Percentiles rank a stretch among this genome's conserved stretches.
These are phyloP conservation scores for Fusarium gaditjirri DNA, from an alignment of 2,329 filamentous ascomycete species.

Conservation along the genomic window DNA sequence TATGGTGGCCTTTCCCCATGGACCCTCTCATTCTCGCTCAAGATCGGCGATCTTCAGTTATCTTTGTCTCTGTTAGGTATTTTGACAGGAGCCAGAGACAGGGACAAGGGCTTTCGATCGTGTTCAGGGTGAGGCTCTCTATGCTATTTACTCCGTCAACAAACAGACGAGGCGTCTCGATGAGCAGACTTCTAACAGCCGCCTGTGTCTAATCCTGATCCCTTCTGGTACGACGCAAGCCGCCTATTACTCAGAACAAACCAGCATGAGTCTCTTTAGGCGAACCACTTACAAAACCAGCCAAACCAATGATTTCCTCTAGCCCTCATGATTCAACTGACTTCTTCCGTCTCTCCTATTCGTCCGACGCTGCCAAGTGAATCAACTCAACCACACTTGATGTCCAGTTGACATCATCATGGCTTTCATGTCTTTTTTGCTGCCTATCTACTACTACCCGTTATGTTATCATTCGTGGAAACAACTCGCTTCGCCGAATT, in stretches of 20 bases:
- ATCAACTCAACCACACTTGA: slow-evolving; percentile 24
- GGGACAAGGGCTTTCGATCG: slow-evolving; percentile 1
- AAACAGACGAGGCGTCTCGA: slow-evolving; percentile 20
- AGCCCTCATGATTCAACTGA: slow-evolving; percentile 26
- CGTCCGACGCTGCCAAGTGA: slow-evolving; percentile 28
- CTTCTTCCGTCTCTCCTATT: slow-evolving; percentile 34
- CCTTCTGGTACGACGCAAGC: background rate
- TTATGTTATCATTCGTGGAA: slow-evolving; percentile 26
- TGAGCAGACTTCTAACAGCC: slow-evolving; percentile 1
- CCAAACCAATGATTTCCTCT: slow-evolving; percentile 7
- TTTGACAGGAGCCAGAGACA: slow-evolving; percentile 15
- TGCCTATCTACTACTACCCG: slow-evolving; percentile 9
- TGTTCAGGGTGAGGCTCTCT: slow-evolving; percentile 13
- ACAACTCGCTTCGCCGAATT: slow-evolving; percentile 20
- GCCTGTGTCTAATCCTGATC: background rate
- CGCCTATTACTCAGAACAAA: background rate
- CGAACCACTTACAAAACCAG: slow-evolving; percentile 8
- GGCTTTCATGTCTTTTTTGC: slow-evolving; percentile 18
- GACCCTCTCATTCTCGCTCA: slow-evolving; percentile 31
- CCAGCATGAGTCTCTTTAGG: background rate
- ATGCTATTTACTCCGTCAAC: slow-evolving; percentile 10
- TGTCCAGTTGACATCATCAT: slow-evolving; percentile 42
- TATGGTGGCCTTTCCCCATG: slow-evolving; percentile 16
- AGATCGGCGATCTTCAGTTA: slow-evolving; percentile 38
- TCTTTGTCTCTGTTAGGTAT: slow-evolving; percentile 16